A percentile compares a stretch with the other conserved stretches of the same genome.
These are phyloP conservation scores for Aspergillus versicolor DNA, from an alignment of 2,329 filamentous ascomycete genomes.

Conservation along the genomic window DNA sequence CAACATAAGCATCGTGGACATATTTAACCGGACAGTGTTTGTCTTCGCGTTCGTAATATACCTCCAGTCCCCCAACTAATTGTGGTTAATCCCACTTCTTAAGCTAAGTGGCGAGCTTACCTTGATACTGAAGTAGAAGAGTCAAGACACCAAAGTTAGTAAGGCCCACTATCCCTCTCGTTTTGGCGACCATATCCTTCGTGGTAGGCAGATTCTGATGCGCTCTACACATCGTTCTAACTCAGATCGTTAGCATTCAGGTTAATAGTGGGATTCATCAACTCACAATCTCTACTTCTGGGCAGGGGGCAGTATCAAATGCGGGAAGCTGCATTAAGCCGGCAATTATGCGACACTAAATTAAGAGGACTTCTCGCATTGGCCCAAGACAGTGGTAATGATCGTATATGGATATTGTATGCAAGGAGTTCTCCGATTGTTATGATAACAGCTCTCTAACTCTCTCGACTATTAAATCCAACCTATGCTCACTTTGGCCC, in stretches of 20 bases:
- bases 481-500: too few species aligned
- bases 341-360: background rate
- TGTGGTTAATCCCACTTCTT: too few species aligned
- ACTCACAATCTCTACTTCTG: background rate
- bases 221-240: background rate
- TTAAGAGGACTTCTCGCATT: background rate
- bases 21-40: background rate
- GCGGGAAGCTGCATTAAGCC: background rate
- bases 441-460: too few species aligned
- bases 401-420: too few species aligned
- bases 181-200: background rate
- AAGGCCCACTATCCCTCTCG: conserved; percentile 2
- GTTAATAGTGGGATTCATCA: background rate
- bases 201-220: conserved; percentile 1
- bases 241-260: background rate
- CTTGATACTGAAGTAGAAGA: conserved; percentile 1
- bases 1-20: background rate
- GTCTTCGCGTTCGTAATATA: background rate
- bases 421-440: too few species aligned
- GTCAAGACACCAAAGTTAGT: conserved; percentile 3
- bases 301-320: background rate
- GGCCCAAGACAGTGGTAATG: too few species aligned
- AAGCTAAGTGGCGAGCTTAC: background rate
- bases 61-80: background rate
- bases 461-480: too few species aligned